Evolutionary conservation across 2,329 filamentous ascomycete species (phyloP).

Genomic region (Sporothrix curviconia): DNA sequence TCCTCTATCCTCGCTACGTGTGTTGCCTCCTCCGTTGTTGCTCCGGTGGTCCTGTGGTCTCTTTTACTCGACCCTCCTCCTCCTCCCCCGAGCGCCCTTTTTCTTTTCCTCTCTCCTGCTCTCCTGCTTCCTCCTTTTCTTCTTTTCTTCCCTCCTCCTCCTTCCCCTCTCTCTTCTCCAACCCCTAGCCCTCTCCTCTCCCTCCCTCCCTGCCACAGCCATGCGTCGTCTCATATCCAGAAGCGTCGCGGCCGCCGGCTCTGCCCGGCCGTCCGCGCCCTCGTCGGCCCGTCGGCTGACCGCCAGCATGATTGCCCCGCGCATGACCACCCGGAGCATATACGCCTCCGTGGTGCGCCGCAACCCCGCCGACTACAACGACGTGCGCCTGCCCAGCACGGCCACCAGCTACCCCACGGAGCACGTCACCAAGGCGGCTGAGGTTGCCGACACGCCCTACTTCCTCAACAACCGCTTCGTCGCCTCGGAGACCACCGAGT

Average conservation of each 20-base stretch:
- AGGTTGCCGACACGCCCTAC: slow-evolving; percentile 66
- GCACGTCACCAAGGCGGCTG: slow-evolving; percentile 57
- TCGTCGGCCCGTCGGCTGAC: slow-evolving; percentile 24
- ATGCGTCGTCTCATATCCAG: slow-evolving; percentile 44
- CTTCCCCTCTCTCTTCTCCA: not conserved
- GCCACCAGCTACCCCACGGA: slow-evolving; percentile 59
- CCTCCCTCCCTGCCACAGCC: not conserved
- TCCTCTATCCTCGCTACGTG: not conserved
- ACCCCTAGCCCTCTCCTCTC: not conserved
- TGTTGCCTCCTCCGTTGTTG: not conserved
- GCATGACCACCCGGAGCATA: slow-evolving; percentile 42
- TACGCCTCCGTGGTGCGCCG: slow-evolving; percentile 53
- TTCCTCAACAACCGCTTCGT: slow-evolving; percentile 78
- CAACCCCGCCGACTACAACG: slow-evolving; percentile 37
- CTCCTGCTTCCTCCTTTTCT: not conserved
- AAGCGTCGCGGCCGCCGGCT: slow-evolving; percentile 31
- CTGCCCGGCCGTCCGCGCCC: slow-evolving; percentile 28
- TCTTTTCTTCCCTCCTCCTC: not conserved
- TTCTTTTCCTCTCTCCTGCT: not conserved
- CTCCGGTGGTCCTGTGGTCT: not conserved
- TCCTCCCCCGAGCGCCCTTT: not conserved
- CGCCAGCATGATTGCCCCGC: slow-evolving; percentile 19
- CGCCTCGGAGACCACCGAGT: slow-evolving; percentile 59
- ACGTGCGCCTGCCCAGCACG: slow-evolving; percentile 42
- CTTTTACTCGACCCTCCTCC: not conserved